A percentile compares a stretch with the other conserved stretches of the same genome.
Conservation (phyloP, 176 grass and related monocot genomes). For the Aegilops umbellulata region DNA sequence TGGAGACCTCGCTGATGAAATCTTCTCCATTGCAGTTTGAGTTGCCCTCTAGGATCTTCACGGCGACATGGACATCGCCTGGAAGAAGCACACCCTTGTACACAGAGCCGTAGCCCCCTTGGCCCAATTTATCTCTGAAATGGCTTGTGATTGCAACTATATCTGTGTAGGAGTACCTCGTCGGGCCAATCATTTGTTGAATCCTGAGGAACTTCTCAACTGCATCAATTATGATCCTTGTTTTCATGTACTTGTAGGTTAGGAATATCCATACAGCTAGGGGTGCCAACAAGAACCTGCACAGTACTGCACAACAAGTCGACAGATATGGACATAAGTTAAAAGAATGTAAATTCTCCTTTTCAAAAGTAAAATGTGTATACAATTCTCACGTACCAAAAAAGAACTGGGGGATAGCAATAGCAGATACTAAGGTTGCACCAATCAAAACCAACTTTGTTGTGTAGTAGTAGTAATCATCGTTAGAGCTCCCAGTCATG, state of each 20-base stretch:
- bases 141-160: not conserved
- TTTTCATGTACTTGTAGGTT: not conserved
- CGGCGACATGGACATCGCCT: too few relatives aligned
- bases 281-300: not conserved
- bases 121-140: not conserved
- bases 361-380: not conserved
- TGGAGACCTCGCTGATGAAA: too few relatives aligned
- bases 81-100: not conserved
- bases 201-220: not conserved
- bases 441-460: not conserved
- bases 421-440: not conserved
- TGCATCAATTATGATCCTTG: not conserved
- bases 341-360: not conserved
- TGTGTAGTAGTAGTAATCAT: not conserved
- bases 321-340: too few relatives aligned
- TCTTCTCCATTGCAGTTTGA: too few relatives aligned
- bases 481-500: not conserved
- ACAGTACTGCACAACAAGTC: too few relatives aligned
- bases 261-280: not conserved
- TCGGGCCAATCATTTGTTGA: not conserved
- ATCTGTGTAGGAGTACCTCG: not conserved
- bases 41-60: too few relatives aligned
- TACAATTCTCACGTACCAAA: not conserved
- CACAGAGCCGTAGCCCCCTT: not conserved
- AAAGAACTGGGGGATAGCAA: not conserved